Evolutionary conservation across 495 filamentous ascomycete species (phyloP).

Genomic region (Baudoinia panamericana): DNA sequence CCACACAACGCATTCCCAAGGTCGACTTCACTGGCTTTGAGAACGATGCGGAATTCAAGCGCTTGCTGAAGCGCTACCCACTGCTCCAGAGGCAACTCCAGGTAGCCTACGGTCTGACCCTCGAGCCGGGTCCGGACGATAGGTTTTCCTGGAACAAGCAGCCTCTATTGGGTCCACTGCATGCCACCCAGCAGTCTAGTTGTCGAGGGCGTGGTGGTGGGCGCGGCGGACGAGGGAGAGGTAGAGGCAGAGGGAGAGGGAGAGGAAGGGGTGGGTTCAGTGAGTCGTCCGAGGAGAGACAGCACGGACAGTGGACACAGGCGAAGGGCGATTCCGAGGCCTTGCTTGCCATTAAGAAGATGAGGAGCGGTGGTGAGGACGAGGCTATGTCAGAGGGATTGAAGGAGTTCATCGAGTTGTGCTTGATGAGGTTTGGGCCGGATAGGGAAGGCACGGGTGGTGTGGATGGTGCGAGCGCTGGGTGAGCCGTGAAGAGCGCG

Average conservation of each 20-base stretch:
- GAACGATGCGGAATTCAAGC: conserved; percentile 20
- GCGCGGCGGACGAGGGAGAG: conserved; percentile 23
- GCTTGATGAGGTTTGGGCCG: conserved; percentile 17
- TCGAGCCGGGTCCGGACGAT: conserved; percentile 24
- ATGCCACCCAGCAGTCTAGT: background rate
- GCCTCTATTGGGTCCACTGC: conserved; percentile 3
- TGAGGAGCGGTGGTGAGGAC: conserved; percentile 12
- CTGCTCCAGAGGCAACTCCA: conserved; percentile 21
- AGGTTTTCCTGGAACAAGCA: conserved; percentile 11
- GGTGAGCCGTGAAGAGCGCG: too few species aligned
- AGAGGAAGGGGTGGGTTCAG: conserved; percentile 30
- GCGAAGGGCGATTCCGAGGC: conserved; percentile 26
- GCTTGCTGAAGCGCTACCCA: conserved; percentile 23
- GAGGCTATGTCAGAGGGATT: conserved; percentile 18
- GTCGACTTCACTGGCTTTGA: conserved; percentile 25
- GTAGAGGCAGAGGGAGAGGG: conserved; percentile 43
- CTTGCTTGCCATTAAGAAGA: conserved; percentile 18
- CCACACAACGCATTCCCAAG: conserved; percentile 19
- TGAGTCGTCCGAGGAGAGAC: conserved; percentile 23
- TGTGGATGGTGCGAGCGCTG: too few species aligned
- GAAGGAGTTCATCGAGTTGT: conserved; percentile 24
- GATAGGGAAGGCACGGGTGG: conserved; percentile 3
- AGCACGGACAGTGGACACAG: conserved; percentile 24
- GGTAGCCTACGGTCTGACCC: conserved; percentile 22
- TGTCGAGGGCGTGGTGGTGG: too few species aligned